phyloP scores from a whole-genome alignment of 345 rosid genomes.

The Anacardium occidentale region DNA sequence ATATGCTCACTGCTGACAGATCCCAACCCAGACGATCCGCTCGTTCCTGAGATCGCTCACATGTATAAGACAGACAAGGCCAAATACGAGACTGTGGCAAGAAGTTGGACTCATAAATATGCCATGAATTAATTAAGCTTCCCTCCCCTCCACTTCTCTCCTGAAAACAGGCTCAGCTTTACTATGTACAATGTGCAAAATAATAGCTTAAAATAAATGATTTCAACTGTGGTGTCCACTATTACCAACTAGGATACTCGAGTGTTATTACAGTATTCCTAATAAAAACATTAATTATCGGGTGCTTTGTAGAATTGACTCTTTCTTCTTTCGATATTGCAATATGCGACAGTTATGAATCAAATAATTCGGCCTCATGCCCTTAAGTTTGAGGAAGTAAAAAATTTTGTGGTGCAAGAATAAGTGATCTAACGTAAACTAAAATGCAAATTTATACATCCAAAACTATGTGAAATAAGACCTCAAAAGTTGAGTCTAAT shows the following conservation, averaged over 20 bases:
- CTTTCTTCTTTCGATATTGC: no score
- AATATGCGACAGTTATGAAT: no score
- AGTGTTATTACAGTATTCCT: no score
- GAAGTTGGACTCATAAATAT: constrained; percentile 36
- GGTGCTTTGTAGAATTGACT: no score
- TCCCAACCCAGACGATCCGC: constrained; percentile 36
- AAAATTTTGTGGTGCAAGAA: not conserved
- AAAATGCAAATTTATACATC: not conserved
- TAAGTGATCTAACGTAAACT: not conserved
- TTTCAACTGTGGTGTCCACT: no score
- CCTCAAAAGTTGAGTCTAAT: no score
- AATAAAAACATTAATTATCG: no score
- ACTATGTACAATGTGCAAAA: not conserved
- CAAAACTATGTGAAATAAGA: not conserved
- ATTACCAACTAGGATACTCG: no score
- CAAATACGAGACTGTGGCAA: constrained; percentile 33
- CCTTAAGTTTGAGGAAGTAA: not conserved
- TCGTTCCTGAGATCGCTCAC: constrained; percentile 37
- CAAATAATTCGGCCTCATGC: not conserved
- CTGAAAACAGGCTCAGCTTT: not conserved
- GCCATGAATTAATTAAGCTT: constrained; percentile 23
- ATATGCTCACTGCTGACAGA: constrained; percentile 31
- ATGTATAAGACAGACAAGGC: constrained; percentile 24
- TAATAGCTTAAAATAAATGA: not conserved
- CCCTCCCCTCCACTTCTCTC: not conserved